Base-by-base conservation (phyloP, 345 rosid genomes). In the Hibiscus trionum region DNA sequence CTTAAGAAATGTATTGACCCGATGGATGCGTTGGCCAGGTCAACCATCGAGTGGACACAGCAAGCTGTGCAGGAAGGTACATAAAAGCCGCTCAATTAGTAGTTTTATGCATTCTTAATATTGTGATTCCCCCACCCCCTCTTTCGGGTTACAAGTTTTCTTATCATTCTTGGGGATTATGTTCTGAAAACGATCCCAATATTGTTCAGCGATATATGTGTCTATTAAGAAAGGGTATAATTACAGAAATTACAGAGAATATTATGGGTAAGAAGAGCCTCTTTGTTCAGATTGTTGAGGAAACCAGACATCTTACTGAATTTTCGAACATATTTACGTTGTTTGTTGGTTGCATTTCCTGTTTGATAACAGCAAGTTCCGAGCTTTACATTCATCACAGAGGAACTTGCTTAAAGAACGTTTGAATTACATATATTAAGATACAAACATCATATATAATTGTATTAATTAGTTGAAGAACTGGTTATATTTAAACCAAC, bases 1-100 rank as follows among this genome's bases (percentile, higher is more conserved):
- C 78, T 83, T 26, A 83, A 82, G 74, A 89, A 85, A 76, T 87
- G 89, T 2, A 75, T 80, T 27, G 85, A 87, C 62, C 94, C 91
- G 44, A 80, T 86, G 87, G 90, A 87, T 56, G 82, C 87, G 31
- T 78, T 89, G 53, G 91, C 84, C 52, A 86, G 82, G 42, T 79
- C 88, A 68, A 80, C 88, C 16, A 69, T 87, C 69, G 82, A 73
- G 31, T 89, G 90, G 90, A 83, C 88, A 49, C 76, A 50, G 24
- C 58, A 9, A 75, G 52, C 72, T 50, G 27, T 5, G 27, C 16
- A 5, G 10, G 55, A 80, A 67, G 62, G 53, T 74, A 44, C 71
- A 11, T 17, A 58, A 29, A 59, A n/a, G 39, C 64, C 24, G 1
- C 35, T 70, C n/a, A 16, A 31, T 15, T 26, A 67, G 21, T 49